Evolutionary conservation across 176 grass and related monocot species (phyloP).

Genomic region (Carex cristatella): DNA sequence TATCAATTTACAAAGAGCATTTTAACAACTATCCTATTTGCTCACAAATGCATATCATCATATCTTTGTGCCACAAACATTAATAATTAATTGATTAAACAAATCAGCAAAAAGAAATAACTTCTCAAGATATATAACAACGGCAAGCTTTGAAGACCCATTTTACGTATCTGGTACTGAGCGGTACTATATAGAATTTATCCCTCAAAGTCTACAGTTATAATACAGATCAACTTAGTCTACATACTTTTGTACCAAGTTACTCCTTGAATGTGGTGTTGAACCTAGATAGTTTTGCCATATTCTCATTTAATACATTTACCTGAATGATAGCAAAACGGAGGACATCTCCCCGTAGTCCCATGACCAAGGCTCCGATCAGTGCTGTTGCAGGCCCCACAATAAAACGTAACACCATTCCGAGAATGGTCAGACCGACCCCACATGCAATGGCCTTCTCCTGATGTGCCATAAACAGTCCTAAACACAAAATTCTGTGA

Average conservation of each 20-base stretch:
- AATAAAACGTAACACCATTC: conserved; percentile 65
- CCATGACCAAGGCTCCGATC: conserved; percentile 34
- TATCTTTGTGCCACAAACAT: not conserved
- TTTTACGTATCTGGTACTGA: not conserved
- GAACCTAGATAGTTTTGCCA: not conserved
- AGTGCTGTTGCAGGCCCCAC: conserved; percentile 47
- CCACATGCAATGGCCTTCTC: conserved; percentile 73
- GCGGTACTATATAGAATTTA: not conserved
- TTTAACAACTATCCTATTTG: not conserved
- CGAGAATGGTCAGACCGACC: conserved; percentile 28
- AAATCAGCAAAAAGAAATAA: not conserved
- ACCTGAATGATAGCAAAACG: conserved; percentile 74
- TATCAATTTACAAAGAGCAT: not conserved
- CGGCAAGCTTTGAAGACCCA: not conserved
- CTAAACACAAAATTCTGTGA: conserved; percentile 23
- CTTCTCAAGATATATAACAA: not conserved
- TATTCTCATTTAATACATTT: not conserved
- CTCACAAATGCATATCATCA: not conserved
- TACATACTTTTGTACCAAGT: not conserved
- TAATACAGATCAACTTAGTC: not conserved
- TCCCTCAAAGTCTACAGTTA: not conserved
- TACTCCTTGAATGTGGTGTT: no score
- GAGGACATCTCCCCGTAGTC: conserved; percentile 57
- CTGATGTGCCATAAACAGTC: conserved; percentile 89
- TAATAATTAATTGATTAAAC: not conserved